Evolutionary conservation across 495 filamentous ascomycete species (phyloP).

Genomic region (Jackrogersella multiformis): DNA sequence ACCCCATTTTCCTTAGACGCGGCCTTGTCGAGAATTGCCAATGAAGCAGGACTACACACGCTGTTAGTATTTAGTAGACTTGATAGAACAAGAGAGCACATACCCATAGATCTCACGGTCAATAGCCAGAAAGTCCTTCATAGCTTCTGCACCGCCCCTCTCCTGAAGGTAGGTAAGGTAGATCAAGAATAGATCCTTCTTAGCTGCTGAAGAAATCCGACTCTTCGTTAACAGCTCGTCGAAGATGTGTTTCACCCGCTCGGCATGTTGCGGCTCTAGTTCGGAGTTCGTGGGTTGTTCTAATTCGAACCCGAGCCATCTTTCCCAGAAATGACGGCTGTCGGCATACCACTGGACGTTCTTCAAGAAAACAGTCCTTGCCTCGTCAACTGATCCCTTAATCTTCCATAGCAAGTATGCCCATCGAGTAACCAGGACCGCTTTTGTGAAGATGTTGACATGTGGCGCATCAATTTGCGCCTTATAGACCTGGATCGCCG

Average conservation of each 20-base stretch:
- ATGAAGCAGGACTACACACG: slow-evolving; percentile 58
- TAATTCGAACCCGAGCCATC: slow-evolving; percentile 89
- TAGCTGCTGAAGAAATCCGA: slow-evolving; percentile 68
- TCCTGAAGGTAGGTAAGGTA: slow-evolving; percentile 90
- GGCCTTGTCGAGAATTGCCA: slow-evolving; percentile 56
- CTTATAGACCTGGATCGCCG: slow-evolving; percentile 87
- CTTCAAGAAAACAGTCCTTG: slow-evolving; percentile 82
- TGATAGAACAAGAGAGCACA: slow-evolving; percentile 41
- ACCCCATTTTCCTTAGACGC: slow-evolving; percentile 69
- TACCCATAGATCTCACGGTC: slow-evolving; percentile 90
- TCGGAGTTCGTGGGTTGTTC: slow-evolving; percentile 79
- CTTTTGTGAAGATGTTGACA: slow-evolving; percentile 82
- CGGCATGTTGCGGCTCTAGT: slow-evolving; percentile 71
- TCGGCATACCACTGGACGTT: slow-evolving; percentile 87
- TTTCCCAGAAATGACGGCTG: slow-evolving; percentile 90
- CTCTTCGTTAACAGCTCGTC: slow-evolving; percentile 80
- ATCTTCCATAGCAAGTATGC: slow-evolving; percentile 90
- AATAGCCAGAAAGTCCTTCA: slow-evolving; percentile 84
- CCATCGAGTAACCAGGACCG: slow-evolving; percentile 88
- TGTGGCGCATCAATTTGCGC: slow-evolving; percentile 75
- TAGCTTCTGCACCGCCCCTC: slow-evolving; percentile 80
- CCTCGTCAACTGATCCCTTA: slow-evolving; percentile 85
- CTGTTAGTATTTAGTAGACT: slow-evolving; percentile 24
- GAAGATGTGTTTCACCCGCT: slow-evolving; percentile 81
- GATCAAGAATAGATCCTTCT: slow-evolving; percentile 78